Base-by-base conservation (phyloP, 1,139 yeast genomes). In the Pichia sp. region DNA sequence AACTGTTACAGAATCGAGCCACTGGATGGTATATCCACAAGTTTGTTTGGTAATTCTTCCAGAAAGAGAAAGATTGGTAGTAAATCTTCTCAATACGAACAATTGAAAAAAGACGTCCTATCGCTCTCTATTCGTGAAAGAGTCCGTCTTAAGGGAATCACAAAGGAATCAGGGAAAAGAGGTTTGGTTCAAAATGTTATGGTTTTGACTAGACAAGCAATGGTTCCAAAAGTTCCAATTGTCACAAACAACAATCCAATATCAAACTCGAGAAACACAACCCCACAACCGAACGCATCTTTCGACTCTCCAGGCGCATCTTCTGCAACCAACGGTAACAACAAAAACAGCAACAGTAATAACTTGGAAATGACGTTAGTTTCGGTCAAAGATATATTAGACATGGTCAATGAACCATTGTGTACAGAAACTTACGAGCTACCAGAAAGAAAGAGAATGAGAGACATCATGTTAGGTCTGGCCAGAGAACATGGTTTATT, bases 381-480 rank as follows among this genome's bases (percentile, higher is more conserved):
- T 57, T 90, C 96, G 95, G 90, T 94, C 27, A 96, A 90, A 65
- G 99, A 94, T 63, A 90, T 93, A 22, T 78, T 85, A 44, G 91
- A 85, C 61, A 95, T 95, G n/a, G 79, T 89, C 47, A 89, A 88
- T 57, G 81, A 94, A 3, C 95, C 95, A 4, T 71, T 93, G 34
- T 77, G 94, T 1, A 74, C 89, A 1, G 96, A 91, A 56, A 74
- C 79, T 35, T 87, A 75, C 61, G 93, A 93, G 54, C 67, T 93
- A 14, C 98, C 98, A 0, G 98, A 93, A 57, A 72, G 76, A 37
- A 93, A 84, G 42, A 76, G 77, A 41, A 67, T 94, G 44, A 77
- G 81, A 44, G 73, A 83, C 32, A 75, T 93, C 45, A 82, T 93
- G 73, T 68, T 84, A 34, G 95, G 96, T 66, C 83, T 85, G 5